phyloP scores from a whole-genome alignment of 2,329 filamentous ascomycete species.

The Nannizziopsis arthrosporioides region DNA sequence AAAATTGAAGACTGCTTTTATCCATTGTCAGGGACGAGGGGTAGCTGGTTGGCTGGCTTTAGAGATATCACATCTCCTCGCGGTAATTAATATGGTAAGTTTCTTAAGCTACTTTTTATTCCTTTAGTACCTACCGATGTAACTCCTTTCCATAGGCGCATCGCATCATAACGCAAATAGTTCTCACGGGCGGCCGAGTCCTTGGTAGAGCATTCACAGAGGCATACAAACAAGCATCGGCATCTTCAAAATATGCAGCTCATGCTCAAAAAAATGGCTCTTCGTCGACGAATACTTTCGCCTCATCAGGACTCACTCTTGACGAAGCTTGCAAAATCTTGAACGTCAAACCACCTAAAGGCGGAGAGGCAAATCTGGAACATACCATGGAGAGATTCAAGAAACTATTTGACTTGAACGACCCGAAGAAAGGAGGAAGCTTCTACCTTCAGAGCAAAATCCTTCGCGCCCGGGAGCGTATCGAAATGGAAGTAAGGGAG shows the following conservation, averaged over 20 bases:
- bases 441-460: conserved; percentile 99
- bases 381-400: conserved; percentile 81
- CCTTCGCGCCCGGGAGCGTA: conserved; percentile 74
- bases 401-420: conserved; percentile 84
- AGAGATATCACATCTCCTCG: not conserved
- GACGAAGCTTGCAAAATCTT: conserved; percentile 96
- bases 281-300: conserved; percentile 41
- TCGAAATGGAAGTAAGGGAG: conserved; percentile 74
- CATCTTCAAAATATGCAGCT: conserved; percentile 69
- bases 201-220: conserved; percentile 86
- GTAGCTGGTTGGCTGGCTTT: not conserved
- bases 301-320: conserved; percentile 68
- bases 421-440: conserved; percentile 88
- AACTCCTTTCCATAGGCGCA: conserved; percentile 54
- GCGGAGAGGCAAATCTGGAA: conserved; percentile 64
- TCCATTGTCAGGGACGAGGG: not conserved
- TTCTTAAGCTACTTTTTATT: not conserved
- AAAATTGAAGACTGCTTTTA: not conserved
- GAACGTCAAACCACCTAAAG: conserved; percentile 80
- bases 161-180: conserved; percentile 85
- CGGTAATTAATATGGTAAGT: conserved; percentile 1
- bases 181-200: conserved; percentile 80
- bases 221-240: conserved; percentile 89
- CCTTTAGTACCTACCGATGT: not conserved
- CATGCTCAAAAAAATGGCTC: conserved; percentile 53